Evolutionary conservation across 2,329 filamentous ascomycete genomes (phyloP), one percentile per base, ranked within the genome.

Genomic region (Pezicula radicicola): DNA sequence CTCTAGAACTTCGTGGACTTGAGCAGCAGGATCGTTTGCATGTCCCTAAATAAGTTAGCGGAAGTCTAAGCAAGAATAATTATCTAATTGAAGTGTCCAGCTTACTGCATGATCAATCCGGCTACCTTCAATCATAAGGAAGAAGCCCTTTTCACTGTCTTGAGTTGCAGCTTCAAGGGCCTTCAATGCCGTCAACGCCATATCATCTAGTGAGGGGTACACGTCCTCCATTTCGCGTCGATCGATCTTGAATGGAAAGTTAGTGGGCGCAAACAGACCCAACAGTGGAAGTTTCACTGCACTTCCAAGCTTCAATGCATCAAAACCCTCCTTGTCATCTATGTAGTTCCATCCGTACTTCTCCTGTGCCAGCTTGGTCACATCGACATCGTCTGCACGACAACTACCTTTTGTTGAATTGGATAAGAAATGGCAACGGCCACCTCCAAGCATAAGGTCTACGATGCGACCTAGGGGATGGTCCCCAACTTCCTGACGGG

Each of bases 41-140:
- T 94, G 89, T 6, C 91, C 94, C 42, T 45, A 6, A 16, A 16
- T 40, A 21, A 8, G 13, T 40, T 40, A 40, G 37, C 8, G 3
- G 1, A 9, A 9, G 3, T 40, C 19, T 15, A 16, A 40, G 19
- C 10, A 40, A 40, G 37, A 16, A 40, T 6, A 16, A 16, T 33
- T 3, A 7, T 13, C 12, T 2, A 33, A 33, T 33, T 3, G 30
- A 13, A 12, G 30, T 33, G 30, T 5, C 30, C 30, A 13, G 12
- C 42, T 28, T 45, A 45, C 42, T 4, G 94, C 93, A 67, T 99
- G 94, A 65, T 99, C 94, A 63, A 99, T 97, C 40, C 94, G 81
- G 63, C 90, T 96, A 4, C 92, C 94, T 71, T 99, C 94, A 55
- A 99, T 95, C 93, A 99, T 96, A 62, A 99, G 77, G 72, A 99